These are phyloP conservation scores for Saxispiralis lemnorum DNA, from an alignment of 495 filamentous ascomycete genomes.

Conservation along the genomic window DNA sequence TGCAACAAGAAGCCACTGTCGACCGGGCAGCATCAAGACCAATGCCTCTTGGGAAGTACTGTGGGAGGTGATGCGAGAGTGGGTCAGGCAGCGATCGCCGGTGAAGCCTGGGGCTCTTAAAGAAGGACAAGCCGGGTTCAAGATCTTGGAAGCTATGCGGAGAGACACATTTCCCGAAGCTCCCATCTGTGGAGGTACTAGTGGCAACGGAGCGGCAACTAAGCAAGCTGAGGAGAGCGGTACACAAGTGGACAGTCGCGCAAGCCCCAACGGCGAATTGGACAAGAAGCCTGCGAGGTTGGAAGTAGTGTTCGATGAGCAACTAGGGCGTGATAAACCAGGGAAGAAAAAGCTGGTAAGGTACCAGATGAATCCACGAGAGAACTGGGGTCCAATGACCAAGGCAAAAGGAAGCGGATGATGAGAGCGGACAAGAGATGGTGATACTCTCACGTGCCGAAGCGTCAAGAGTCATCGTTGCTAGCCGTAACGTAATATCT, in stretches of 20 bases:
- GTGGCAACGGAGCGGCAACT: slow-evolving; percentile 6
- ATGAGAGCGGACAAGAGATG: background rate
- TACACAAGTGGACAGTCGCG: slow-evolving; percentile 8
- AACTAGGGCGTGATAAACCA: slow-evolving; percentile 48
- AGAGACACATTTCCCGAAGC: slow-evolving; percentile 15
- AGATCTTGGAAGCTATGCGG: slow-evolving; percentile 32
- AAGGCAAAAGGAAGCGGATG: slow-evolving; percentile 36
- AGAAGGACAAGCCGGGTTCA: slow-evolving; percentile 48
- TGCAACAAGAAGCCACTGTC: slow-evolving; percentile 67
- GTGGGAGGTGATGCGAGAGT: slow-evolving; percentile 90
- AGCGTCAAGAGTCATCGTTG: background rate
- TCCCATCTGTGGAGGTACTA: background rate
- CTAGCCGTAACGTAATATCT: too few relatives aligned
- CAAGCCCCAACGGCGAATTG: slow-evolving; percentile 4
- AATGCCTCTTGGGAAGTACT: slow-evolving; percentile 75
- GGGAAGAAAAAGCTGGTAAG: slow-evolving; percentile 44
- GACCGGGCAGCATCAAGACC: slow-evolving; percentile 74
- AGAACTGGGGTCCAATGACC: slow-evolving; percentile 86
- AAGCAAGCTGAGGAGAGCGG: slow-evolving; percentile 13
- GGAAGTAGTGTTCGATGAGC: slow-evolving; percentile 65
- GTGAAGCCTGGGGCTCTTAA: slow-evolving; percentile 53
- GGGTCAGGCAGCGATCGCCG: slow-evolving; percentile 59
- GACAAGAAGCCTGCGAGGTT: slow-evolving; percentile 25
- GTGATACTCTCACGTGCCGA: too few relatives aligned
- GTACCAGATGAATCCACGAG: slow-evolving; percentile 73